Conservation (phyloP, 2,329 filamentous ascomycete genomes). For the Fusarium praegraminearum region DNA sequence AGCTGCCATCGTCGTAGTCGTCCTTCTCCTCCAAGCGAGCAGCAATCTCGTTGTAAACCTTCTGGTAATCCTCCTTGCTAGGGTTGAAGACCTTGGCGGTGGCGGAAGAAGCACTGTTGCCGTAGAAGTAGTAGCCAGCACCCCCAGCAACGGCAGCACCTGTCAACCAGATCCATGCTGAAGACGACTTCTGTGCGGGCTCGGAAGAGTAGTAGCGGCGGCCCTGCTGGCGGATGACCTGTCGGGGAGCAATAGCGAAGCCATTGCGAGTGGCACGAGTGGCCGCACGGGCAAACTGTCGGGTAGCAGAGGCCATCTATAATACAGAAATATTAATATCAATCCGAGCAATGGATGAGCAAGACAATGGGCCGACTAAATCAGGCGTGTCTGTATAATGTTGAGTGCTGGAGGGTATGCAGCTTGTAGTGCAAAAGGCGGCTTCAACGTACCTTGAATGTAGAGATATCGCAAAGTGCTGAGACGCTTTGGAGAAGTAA, state of each 20-base stretch:
- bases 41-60: conserved; percentile 91
- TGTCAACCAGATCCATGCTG: conserved; percentile 66
- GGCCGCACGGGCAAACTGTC: conserved; percentile 68
- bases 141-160: conserved; percentile 71
- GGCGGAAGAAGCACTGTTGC: conserved; percentile 64
- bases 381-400: not conserved
- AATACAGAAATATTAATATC: conserved; percentile 16
- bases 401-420: not conserved
- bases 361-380: not conserved
- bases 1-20: conserved; percentile 96
- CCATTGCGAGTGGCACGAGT: conserved; percentile 69
- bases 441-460: conserved; percentile 37
- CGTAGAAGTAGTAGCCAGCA: conserved; percentile 75
- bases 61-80: conserved; percentile 90
- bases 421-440: not conserved
- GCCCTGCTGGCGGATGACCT: conserved; percentile 78
- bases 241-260: conserved; percentile 70
- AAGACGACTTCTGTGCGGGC: conserved; percentile 64
- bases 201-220: conserved; percentile 85
- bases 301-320: conserved; percentile 59
- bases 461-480: conserved; percentile 16
- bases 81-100: conserved; percentile 74
- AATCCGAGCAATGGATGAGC: not conserved
- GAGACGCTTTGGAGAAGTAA: conserved; percentile 17
- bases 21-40: conserved; percentile 85